phyloP scores from a whole-genome alignment of 2,329 filamentous ascomycete species.

The Anisogramma anomala region DNA sequence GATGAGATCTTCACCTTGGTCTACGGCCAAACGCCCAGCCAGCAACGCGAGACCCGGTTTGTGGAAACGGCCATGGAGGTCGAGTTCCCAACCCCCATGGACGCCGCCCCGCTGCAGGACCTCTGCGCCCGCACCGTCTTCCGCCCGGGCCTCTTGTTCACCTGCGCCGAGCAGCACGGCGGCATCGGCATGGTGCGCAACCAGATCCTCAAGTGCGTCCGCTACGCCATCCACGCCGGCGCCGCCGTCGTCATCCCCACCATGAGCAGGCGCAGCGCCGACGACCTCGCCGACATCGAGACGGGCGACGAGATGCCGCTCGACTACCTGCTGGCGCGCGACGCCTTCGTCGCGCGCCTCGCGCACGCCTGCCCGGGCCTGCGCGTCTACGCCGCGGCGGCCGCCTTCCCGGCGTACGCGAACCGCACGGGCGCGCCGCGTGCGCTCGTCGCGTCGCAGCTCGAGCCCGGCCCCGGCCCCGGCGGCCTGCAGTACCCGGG shows the following conservation, averaged over 20 bases:
- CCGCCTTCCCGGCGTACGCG: conserved; percentile 21
- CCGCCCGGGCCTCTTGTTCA: conserved; percentile 26
- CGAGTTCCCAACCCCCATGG: conserved; percentile 25
- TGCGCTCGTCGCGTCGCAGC: conserved; percentile 21
- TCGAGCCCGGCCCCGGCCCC: conserved; percentile 18
- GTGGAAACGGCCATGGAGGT: conserved; percentile 20
- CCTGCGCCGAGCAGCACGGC: conserved; percentile 28
- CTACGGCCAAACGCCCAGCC: conserved; percentile 3
- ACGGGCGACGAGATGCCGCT: conserved; percentile 20
- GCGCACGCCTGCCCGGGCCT: conserved; percentile 21
- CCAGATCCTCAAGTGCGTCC: conserved; percentile 29
- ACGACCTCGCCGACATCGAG: conserved; percentile 23
- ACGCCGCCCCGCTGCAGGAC: conserved; percentile 24
- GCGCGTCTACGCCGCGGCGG: conserved; percentile 19
- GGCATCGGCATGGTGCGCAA: conserved; percentile 30
- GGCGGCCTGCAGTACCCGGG: conserved; percentile 17
- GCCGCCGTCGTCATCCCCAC: conserved; percentile 26
- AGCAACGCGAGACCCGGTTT: conserved; percentile 16
- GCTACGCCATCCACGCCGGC: conserved; percentile 28
- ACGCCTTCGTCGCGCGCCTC: conserved; percentile 19
- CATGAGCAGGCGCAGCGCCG: conserved; percentile 25
- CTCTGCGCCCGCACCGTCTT: conserved; percentile 24
- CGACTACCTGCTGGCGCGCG: conserved; percentile 22
- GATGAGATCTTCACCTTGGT: conserved; percentile 9
- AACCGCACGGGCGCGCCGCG: conserved; percentile 15